Percentiles rank a stretch among this genome's conserved stretches.
Conservation (phyloP, 192 early-diverging fungal genomes). For the Coemansia reversa region DNA sequence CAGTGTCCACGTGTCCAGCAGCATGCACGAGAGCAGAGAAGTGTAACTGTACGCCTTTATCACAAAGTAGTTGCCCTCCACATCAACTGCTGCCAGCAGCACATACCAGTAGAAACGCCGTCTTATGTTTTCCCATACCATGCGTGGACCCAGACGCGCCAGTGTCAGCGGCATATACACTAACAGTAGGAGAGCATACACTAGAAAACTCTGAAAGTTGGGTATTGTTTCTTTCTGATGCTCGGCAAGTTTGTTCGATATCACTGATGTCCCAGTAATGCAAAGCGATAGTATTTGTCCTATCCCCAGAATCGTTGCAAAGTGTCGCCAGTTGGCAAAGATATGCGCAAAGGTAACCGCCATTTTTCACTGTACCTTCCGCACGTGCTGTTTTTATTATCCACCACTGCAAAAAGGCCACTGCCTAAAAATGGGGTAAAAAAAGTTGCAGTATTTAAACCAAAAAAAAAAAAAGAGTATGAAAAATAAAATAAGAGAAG, state of each 20-base stretch:
- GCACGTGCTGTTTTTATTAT: slow-evolving; percentile 8
- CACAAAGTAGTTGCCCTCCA: slow-evolving; percentile 82
- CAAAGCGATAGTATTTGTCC: slow-evolving; percentile 73
- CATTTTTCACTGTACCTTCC: slow-evolving; percentile 48
- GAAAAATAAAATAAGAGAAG: slow-evolving; percentile 8
- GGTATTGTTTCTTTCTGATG: slow-evolving; percentile 60
- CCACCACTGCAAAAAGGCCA: neutral
- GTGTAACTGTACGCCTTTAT: slow-evolving; percentile 78
- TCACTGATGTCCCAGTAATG: slow-evolving; percentile 71
- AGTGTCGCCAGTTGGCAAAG: slow-evolving; percentile 45
- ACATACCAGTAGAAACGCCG: slow-evolving; percentile 56
- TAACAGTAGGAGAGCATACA: slow-evolving; percentile 57
- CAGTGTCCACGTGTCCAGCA: slow-evolving; percentile 76
- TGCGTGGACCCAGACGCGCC: slow-evolving; percentile 36
- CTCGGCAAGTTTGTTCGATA: slow-evolving; percentile 61
- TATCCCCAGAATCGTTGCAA: slow-evolving; percentile 53
- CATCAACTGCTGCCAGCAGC: slow-evolving; percentile 68
- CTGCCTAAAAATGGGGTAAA: slow-evolving; percentile 51
- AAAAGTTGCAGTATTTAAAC: slow-evolving; percentile 55
- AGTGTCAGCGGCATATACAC: slow-evolving; percentile 56
- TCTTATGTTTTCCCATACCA: slow-evolving; percentile 43
- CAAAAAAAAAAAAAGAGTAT: slow-evolving; percentile 8
- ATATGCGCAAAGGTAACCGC: slow-evolving; percentile 7
- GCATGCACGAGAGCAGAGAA: slow-evolving; percentile 71
- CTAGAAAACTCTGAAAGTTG: slow-evolving; percentile 71